phyloP scores from a whole-genome alignment of 495 filamentous ascomycete genomes.

The Hyphodiscus hymeniophilus region DNA sequence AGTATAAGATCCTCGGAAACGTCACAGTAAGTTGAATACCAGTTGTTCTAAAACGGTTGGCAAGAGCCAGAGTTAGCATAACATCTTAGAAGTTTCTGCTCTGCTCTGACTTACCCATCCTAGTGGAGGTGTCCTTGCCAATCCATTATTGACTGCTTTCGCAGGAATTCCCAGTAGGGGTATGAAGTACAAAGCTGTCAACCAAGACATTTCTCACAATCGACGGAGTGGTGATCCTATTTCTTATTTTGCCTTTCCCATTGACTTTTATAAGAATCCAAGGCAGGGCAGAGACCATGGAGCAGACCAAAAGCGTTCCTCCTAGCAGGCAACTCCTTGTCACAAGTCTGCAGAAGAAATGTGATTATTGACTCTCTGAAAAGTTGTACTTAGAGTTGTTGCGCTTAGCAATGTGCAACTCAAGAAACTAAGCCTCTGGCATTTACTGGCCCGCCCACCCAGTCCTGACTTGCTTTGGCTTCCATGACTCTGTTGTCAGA shows the following conservation, averaged over 20 bases:
- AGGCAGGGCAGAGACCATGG: not conserved
- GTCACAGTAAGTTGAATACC: constrained; percentile 28
- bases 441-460: not conserved
- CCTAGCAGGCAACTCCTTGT: not conserved
- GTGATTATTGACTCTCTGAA: not conserved
- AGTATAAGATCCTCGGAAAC: constrained; percentile 41
- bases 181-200: not conserved
- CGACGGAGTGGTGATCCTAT: not conserved
- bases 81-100: not conserved
- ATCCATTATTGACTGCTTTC: constrained; percentile 12
- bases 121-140: constrained; percentile 16
- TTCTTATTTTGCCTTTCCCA: not conserved
- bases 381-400: not conserved
- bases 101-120: constrained; percentile 12
- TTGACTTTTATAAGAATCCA: not conserved
- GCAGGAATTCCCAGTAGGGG: not conserved
- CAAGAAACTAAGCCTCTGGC: not conserved
- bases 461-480: not conserved
- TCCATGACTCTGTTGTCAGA: not conserved
- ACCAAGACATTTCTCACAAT: not conserved
- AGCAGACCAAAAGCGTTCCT: not conserved
- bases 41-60: constrained; percentile 9
- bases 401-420: not conserved
- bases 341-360: not conserved
- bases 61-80: not conserved